These are phyloP conservation scores for Tulasnella sp. DNA, from an alignment of 768 basidiomycete genomes.

Conservation along the genomic window DNA sequence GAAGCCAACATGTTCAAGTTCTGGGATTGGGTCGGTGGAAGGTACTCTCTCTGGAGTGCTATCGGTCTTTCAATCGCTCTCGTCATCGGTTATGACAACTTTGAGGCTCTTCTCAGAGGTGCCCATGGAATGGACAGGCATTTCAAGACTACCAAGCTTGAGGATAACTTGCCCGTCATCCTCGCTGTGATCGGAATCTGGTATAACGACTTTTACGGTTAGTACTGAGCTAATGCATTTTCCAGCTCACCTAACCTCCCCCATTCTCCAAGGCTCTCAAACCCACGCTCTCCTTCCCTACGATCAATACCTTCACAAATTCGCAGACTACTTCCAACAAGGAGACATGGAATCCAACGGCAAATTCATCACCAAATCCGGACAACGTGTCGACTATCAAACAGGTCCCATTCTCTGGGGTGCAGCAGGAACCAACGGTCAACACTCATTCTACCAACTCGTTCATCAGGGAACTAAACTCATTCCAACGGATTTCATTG, in stretches of 20 bases:
- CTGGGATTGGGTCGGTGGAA: slow-evolving; percentile 99
- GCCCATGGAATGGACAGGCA: slow-evolving; percentile 98
- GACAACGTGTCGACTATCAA: slow-evolving; percentile 86
- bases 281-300: slow-evolving; percentile 93
- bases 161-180: slow-evolving; percentile 84
- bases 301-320: slow-evolving; percentile 98
- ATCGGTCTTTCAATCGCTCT: slow-evolving; percentile 93
- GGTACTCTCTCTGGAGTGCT: slow-evolving; percentile 97
- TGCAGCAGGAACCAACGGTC: slow-evolving; percentile 94
- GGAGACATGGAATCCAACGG: slow-evolving; percentile 99
- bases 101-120: slow-evolving; percentile 75
- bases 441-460: slow-evolving; percentile 99
- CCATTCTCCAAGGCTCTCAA: slow-evolving; percentile 52
- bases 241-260: not conserved
- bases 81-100: slow-evolving; percentile 88
- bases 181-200: slow-evolving; percentile 85
- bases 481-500: slow-evolving; percentile 85
- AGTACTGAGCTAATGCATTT: not conserved
- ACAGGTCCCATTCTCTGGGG: slow-evolving; percentile 99
- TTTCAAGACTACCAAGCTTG: slow-evolving; percentile 76
- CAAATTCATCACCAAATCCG: slow-evolving; percentile 89
- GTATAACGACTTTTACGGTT: slow-evolving; percentile 97
- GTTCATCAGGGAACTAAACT: slow-evolving; percentile 89
- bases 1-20: slow-evolving; percentile 96
- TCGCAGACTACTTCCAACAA: slow-evolving; percentile 99